Percentiles rank a stretch among this genome's conserved stretches.
Conservation (phyloP, 441 rosid genomes). For the Populus trichocarpa region DNA sequence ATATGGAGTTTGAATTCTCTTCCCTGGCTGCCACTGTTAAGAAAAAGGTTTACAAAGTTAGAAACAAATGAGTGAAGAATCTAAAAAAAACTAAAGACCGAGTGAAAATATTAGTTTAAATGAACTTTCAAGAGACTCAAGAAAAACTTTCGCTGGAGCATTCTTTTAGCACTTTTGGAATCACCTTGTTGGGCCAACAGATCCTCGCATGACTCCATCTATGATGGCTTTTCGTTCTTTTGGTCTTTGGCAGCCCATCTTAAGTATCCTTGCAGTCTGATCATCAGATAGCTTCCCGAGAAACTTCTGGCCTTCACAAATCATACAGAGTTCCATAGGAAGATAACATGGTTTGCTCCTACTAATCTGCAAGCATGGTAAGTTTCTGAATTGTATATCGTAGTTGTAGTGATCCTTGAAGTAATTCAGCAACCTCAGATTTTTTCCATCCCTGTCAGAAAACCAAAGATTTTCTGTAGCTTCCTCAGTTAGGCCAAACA, state of each 20-base stretch:
- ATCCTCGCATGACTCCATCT: slow-evolving; percentile 77
- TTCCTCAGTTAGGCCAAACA: slow-evolving; percentile 76
- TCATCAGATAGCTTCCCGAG: slow-evolving; percentile 95
- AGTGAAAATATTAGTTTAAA: background rate
- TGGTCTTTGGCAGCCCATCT: slow-evolving; percentile 91
- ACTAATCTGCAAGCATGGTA: slow-evolving; percentile 93
- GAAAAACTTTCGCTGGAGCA: background rate
- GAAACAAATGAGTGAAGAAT: slow-evolving; percentile 5
- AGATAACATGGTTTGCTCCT: slow-evolving; percentile 92
- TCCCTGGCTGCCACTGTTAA: slow-evolving; percentile 62
- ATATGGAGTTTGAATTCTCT: slow-evolving; percentile 72
- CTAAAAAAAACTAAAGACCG: background rate
- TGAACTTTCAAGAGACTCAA: background rate
- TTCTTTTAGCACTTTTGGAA: background rate
- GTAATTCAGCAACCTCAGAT: slow-evolving; percentile 68
- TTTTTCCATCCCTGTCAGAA: slow-evolving; percentile 73
- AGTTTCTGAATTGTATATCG: slow-evolving; percentile 67
- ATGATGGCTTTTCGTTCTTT: slow-evolving; percentile 83
- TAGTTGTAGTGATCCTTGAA: slow-evolving; percentile 82
- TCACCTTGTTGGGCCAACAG: slow-evolving; percentile 89
- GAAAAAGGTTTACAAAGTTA: slow-evolving; percentile 4
- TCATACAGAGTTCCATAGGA: slow-evolving; percentile 94
- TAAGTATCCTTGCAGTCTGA: slow-evolving; percentile 86
- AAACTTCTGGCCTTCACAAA: slow-evolving; percentile 97
- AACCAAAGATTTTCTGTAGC: slow-evolving; percentile 77